A percentile compares a stretch with the other conserved stretches of the same genome.
These are phyloP conservation scores for Aspergillus conjunctus DNA, from an alignment of 495 filamentous ascomycete species.

Conservation along the genomic window DNA sequence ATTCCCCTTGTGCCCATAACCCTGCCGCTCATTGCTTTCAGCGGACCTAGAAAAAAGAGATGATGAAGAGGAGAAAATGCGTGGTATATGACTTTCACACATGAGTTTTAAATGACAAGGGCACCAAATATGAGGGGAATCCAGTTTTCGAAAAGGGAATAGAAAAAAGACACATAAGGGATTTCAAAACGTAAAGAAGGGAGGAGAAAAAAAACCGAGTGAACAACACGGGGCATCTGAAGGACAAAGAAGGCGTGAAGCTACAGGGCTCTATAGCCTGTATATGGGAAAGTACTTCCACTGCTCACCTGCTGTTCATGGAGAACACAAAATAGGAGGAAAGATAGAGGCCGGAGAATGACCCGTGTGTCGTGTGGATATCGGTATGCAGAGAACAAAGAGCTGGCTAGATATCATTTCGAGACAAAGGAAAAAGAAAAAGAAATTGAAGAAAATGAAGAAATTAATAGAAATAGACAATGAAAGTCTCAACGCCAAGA, in stretches of 20 bases:
- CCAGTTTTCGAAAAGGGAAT: conserved; percentile 37
- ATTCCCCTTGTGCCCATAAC: conserved; percentile 34
- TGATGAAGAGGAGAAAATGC: conserved; percentile 29
- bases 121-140: conserved; percentile 46
- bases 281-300: conserved; percentile 2
- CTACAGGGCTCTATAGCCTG: too few species aligned
- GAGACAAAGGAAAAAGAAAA: conserved; percentile 33
- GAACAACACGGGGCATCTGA: conserved; percentile 15
- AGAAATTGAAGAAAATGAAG: conserved; percentile 24
- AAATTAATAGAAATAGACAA: conserved; percentile 33
- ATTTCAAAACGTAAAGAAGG: conserved; percentile 23
- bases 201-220: conserved; percentile 6
- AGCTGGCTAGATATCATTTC: conserved; percentile 51
- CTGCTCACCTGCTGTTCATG: conserved; percentile 18
- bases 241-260: conserved; percentile 11
- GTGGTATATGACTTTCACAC: conserved; percentile 44
- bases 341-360: conserved; percentile 18
- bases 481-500: conserved; percentile 50
- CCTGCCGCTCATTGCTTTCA: conserved; percentile 32
- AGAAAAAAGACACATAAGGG: conserved; percentile 15
- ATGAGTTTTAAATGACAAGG: conserved; percentile 34
- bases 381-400: conserved; percentile 38
- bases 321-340: conserved; percentile 14
- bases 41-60: conserved; percentile 34
- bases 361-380: conserved; percentile 43